Evolutionary conservation across 2,329 filamentous ascomycete species (phyloP), one percentile per base, ranked within the genome.

Genomic region (Colletotrichum sp.): DNA sequence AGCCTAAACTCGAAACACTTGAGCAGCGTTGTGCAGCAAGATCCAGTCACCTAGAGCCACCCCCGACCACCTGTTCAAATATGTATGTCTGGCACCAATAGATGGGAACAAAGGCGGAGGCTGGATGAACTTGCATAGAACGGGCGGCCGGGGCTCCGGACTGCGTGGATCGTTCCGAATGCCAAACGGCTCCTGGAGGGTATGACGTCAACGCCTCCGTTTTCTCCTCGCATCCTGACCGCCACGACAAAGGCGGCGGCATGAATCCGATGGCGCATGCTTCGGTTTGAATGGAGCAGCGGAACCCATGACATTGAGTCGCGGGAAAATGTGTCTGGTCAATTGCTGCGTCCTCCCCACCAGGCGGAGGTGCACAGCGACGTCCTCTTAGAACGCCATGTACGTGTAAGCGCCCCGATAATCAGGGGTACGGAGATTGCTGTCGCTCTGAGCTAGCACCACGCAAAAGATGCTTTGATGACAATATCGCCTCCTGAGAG

Each of bases 1-100:
- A 71, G 68, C 49, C 49, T 55, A 66, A 74, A 39, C 34, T 71
- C 62, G 72, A 75, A 70, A 66, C 72, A 49, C 72, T 49, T 34
- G 60, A 72, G 57, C 39, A 75, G 49, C n/a, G 18, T 49, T 30
- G 36, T 28, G 59, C 59, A 30, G 60, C 24, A 34, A 30, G 52
- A 57, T 55, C 44, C 44, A 52, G 44, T 52, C 34, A 15, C 52
- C 26, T 21, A 44, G 49, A 69, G 21, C n/a, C 24, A 44, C 26
- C 52, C 67, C 34, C 24, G 67, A 24, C n/a, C 30, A 18, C 57
- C 21, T 30, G 30, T 24, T 57, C 34, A n/a, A 32, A 8, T 15
- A 18, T 62, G 28, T 62, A 32, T n/a, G 26, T 59, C 55, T 26
- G 55, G 26, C 55, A 30, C 55, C 44, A 52, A 52, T 52, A 52